Evolutionary conservation across 257 asterid species (phyloP).

Genomic region (Primulina tabacum): DNA sequence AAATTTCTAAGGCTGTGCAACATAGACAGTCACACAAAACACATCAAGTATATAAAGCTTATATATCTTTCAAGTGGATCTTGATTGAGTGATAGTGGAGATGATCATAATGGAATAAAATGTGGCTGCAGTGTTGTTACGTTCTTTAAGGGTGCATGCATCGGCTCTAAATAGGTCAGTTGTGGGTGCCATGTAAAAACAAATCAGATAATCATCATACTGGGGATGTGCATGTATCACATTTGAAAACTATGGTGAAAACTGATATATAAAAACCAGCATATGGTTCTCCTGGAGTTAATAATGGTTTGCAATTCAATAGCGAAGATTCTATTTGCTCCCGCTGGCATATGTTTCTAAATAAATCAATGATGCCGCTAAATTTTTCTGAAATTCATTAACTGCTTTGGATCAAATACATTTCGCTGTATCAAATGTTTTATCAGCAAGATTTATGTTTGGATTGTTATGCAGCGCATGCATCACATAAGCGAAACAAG

Average conservation of each 20-base stretch:
- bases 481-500: not conserved
- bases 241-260: not conserved
- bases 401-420: not conserved
- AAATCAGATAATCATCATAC: not conserved
- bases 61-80: not conserved
- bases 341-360: not conserved
- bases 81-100: not conserved
- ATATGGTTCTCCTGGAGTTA: not conserved
- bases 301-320: not conserved
- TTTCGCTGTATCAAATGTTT: not conserved
- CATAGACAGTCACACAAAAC: too few species aligned
- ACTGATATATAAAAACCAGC: too few species aligned
- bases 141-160: too few species aligned
- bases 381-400: too few species aligned
- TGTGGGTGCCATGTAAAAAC: not conserved
- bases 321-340: not conserved
- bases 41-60: too few species aligned
- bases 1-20: too few species aligned
- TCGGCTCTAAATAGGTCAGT: too few species aligned
- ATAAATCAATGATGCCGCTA: not conserved
- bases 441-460: not conserved
- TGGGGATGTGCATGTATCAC: not conserved
- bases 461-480: not conserved
- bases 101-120: too few species aligned
- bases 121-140: too few species aligned